Base-by-base conservation (phyloP, 306 rosid species). In the Arachis hypogaea region DNA sequence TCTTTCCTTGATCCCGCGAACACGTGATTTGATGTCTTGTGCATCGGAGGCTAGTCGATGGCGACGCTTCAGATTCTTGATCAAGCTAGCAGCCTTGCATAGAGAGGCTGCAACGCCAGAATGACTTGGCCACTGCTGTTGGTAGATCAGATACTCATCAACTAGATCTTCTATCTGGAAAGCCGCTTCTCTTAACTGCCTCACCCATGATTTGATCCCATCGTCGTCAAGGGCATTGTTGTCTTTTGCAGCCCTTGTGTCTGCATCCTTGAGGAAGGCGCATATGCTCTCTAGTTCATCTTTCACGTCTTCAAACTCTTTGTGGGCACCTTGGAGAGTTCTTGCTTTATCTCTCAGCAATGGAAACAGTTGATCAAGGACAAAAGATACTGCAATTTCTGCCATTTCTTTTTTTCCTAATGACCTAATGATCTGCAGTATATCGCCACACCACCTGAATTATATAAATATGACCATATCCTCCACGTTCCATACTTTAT, bases 101-200 rank as follows among this genome's bases (percentile, higher is more conserved):
- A 4, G 33, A 5, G 7, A 14, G 10, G 52, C 41, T 42, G 5
- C 41, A 51, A 69, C 28, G 9, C 56, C 28, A 8, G 29, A n/a
- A 60, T 68, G 42, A 29, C 5, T 2, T 44, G 41, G 33, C 1
- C 28, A 61, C 2, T 8, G 33, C 7, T 3, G 59, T 7, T n/a
- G 29, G 7, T 2, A 2, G 5, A 58, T 46, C 11, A 10, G 4
- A 5, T 68, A 76, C 6, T 68, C 75, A 38, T 76, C 80, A 4
- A 68, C 29, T 8, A 28, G 9, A 22, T 76, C 80, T 76, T 68
- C 69, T 0, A 47, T 72, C 28, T 9, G 61, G 4, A 49, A 72
- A 72, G 51, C 61, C 12, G 3, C n/a, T 47, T 68, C 69, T 14
- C 9, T 76, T 0, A 68, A 1, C 22, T 51, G 30, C 63, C 36